These are phyloP conservation scores for Syzygium oleosum DNA, from an alignment of 345 rosid genomes.

Conservation along the genomic window DNA sequence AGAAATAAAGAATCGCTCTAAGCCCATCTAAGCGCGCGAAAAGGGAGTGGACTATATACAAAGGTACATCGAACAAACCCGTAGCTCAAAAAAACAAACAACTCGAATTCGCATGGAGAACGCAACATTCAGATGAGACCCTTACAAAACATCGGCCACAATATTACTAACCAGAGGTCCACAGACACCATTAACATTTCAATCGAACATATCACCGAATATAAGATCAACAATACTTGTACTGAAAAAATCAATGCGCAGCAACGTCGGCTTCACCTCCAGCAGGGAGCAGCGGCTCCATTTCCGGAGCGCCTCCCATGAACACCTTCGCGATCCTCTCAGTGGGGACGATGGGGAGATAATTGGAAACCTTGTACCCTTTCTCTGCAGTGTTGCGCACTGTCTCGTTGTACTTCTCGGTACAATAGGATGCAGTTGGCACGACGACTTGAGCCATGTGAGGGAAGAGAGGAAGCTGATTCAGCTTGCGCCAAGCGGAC, in stretches of 20 bases:
- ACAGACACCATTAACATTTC: neutral
- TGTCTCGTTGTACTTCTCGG: slow-evolving; percentile 73
- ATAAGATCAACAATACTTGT: neutral
- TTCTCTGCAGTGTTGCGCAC: slow-evolving; percentile 62
- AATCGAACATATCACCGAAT: neutral
- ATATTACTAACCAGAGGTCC: neutral
- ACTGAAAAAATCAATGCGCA: neutral
- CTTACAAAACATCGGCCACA: neutral
- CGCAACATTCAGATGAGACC: neutral
- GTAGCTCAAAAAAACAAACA: neutral
- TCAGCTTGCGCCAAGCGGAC: slow-evolving; percentile 76
- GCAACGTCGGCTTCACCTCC: neutral
- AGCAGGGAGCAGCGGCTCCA: slow-evolving; percentile 23
- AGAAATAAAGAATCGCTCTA: neutral
- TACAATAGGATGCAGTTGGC: slow-evolving; percentile 74
- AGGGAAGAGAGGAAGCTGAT: slow-evolving; percentile 77
- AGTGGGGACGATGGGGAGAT: slow-evolving; percentile 81
- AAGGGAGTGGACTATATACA: neutral
- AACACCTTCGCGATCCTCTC: slow-evolving; percentile 76
- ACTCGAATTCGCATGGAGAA: neutral
- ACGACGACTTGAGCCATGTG: slow-evolving; percentile 60
- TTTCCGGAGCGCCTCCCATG: slow-evolving; percentile 16
- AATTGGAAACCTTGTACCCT: slow-evolving; percentile 67
- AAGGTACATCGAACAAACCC: neutral
- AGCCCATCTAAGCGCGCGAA: neutral